Conservation (phyloP, 208 protist species). For the Wallacemonas collosoma region DNA sequence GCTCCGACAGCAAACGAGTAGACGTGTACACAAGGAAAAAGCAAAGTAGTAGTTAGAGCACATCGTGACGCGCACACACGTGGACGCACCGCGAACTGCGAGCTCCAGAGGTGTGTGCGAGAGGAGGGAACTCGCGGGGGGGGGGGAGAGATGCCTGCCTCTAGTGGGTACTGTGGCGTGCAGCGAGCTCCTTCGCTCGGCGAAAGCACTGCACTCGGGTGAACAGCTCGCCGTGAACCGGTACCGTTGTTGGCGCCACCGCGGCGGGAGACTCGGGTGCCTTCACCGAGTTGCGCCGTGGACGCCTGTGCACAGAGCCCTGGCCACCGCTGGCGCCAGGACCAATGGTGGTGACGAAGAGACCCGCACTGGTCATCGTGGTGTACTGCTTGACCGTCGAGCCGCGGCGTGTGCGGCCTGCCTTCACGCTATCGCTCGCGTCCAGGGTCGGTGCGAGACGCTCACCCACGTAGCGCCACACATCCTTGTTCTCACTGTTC, state of each 20-base stretch:
- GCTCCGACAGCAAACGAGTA: too few relatives aligned
- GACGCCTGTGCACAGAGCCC: background rate
- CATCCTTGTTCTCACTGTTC: constrained; percentile 11
- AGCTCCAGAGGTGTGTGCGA: too few relatives aligned
- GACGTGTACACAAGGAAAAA: too few relatives aligned
- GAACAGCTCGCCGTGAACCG: background rate
- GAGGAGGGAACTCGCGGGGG: background rate
- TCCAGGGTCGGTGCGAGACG: constrained; percentile 6
- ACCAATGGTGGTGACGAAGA: constrained; percentile 2
- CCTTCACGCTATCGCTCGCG: background rate
- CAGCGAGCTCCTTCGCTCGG: background rate
- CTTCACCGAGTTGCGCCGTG: background rate
- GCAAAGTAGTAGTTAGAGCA: too few relatives aligned
- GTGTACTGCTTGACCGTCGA: background rate
- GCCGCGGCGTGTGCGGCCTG: background rate
- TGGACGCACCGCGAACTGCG: too few relatives aligned
- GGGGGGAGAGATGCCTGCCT: too few relatives aligned
- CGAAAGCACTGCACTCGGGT: constrained; percentile 11
- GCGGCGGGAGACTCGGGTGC: background rate
- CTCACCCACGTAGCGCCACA: constrained; percentile 22
- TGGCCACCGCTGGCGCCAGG: background rate
- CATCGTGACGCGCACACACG: too few relatives aligned
- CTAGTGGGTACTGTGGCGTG: background rate
- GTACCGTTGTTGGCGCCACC: background rate
- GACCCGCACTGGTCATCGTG: constrained; percentile 3